phyloP scores from a whole-genome alignment of 2,329 filamentous ascomycete species.

The Coleophoma crateriformis region DNA sequence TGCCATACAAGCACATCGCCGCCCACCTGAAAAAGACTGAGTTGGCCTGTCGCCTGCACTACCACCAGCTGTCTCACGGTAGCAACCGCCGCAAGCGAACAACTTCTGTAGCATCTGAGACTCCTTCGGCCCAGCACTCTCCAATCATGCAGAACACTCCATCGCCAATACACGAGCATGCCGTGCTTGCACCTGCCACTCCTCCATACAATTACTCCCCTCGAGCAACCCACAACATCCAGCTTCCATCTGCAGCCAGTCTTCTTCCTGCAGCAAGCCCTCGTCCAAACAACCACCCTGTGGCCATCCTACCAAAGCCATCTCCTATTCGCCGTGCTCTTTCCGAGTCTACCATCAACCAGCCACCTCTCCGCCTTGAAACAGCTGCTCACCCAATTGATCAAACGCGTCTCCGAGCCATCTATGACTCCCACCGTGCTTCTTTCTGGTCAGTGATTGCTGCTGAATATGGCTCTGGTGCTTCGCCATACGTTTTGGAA shows the following conservation, averaged over 20 bases:
- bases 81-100: constrained; percentile 75
- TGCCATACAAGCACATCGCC: constrained; percentile 88
- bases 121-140: constrained; percentile 46
- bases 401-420: constrained; percentile 58
- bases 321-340: constrained; percentile 37
- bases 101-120: constrained; percentile 62
- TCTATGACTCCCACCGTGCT: constrained; percentile 65
- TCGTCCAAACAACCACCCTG: constrained; percentile 43
- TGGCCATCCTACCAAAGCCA: constrained; percentile 63
- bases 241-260: constrained; percentile 39
- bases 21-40: constrained; percentile 83
- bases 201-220: constrained; percentile 32
- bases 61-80: constrained; percentile 79
- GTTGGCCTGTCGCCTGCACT: constrained; percentile 80
- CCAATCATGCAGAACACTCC: constrained; percentile 42
- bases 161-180: constrained; percentile 42
- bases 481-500: constrained; percentile 59
- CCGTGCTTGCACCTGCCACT: constrained; percentile 13
- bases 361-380: constrained; percentile 49
- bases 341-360: constrained; percentile 31
- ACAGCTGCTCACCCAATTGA: constrained; percentile 46
- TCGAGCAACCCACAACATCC: constrained; percentile 22
- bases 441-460: constrained; percentile 72
- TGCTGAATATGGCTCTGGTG: constrained; percentile 61
- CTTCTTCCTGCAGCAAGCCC: constrained; percentile 40